Conservation (phyloP, 2,329 filamentous ascomycete genomes). For the Cryphonectria carpinicola region DNA sequence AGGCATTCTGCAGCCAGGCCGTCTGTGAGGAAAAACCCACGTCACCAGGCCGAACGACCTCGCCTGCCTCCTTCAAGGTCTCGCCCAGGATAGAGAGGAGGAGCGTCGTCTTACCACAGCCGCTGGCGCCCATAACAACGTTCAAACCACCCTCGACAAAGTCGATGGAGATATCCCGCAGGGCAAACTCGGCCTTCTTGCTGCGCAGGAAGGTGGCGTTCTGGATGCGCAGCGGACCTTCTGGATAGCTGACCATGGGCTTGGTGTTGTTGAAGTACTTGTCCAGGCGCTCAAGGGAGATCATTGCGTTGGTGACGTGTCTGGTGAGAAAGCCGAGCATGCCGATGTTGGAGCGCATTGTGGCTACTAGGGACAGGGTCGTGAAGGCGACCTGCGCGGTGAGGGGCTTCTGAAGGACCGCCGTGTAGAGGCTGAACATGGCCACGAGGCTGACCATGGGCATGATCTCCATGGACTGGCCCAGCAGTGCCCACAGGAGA, state of each 20-base stretch:
- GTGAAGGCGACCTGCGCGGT: constrained; percentile 63
- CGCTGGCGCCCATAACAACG: constrained; percentile 56
- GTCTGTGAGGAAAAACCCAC: constrained; percentile 62
- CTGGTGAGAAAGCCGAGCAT: constrained; percentile 52
- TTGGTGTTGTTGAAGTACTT: constrained; percentile 57
- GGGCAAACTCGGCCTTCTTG: constrained; percentile 53
- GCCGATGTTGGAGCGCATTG: constrained; percentile 55
- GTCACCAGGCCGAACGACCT: constrained; percentile 53
- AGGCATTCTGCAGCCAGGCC: constrained; percentile 61
- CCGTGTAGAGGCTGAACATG: constrained; percentile 58
- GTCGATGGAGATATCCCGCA: constrained; percentile 53
- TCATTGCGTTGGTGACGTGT: constrained; percentile 46
- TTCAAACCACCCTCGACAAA: constrained; percentile 60
- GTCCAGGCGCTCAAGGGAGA: constrained; percentile 57
- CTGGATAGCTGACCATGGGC: constrained; percentile 51
- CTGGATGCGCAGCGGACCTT: constrained; percentile 52
- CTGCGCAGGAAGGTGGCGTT: constrained; percentile 54
- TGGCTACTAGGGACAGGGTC: constrained; percentile 56
- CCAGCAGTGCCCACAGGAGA: constrained; percentile 50
- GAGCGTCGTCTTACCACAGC: constrained; percentile 55
- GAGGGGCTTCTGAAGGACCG: constrained; percentile 50
- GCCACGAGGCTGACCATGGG: constrained; percentile 56
- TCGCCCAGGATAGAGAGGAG: constrained; percentile 59
- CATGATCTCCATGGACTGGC: constrained; percentile 55
- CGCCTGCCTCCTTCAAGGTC: constrained; percentile 53